Percentiles rank a stretch among this genome's conserved stretches.
Conservation (phyloP, 169 alveolate species). For the Eimeria necatrix region DNA sequence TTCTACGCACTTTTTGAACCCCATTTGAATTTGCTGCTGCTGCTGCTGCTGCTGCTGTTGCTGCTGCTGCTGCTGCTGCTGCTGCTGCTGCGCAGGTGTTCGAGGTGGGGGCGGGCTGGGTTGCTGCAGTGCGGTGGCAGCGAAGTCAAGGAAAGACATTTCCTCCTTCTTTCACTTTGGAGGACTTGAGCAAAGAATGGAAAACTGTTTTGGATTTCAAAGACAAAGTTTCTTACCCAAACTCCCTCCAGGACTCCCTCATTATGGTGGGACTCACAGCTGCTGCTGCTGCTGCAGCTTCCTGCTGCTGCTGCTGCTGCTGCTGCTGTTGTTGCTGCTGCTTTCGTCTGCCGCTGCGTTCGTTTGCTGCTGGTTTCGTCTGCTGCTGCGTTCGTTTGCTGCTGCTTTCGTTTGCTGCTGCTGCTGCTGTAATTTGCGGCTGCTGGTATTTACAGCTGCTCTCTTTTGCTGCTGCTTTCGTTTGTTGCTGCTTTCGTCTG, state of each 20-base stretch:
- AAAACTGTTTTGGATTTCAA: slow-evolving; percentile 16
- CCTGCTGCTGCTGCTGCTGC: slow-evolving; percentile 1
- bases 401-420: too few relatives aligned
- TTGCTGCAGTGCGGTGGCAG: slow-evolving; percentile 88
- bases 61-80: slow-evolving; percentile 15
- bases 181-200: slow-evolving; percentile 76
- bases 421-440: too few relatives aligned
- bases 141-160: slow-evolving; percentile 79
- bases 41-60: not conserved
- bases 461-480: too few relatives aligned
- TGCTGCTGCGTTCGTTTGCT: too few relatives aligned
- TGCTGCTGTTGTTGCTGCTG: not conserved
- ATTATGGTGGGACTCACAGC: slow-evolving; percentile 43
- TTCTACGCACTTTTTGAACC: not conserved
- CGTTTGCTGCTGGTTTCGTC: too few relatives aligned
- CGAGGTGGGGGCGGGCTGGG: slow-evolving; percentile 92
- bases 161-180: slow-evolving; percentile 47
- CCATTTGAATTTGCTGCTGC: not conserved
- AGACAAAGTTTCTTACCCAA: slow-evolving; percentile 65
- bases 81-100: slow-evolving; percentile 77
- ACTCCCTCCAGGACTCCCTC: slow-evolving; percentile 77
- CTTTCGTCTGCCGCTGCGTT: too few relatives aligned
- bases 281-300: not conserved
- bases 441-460: too few relatives aligned
- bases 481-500: too few relatives aligned